Evolutionary conservation across 2,329 filamentous ascomycete species (phyloP), one percentile per base, ranked within the genome.

Genomic region (Rugonectria rugulosa): DNA sequence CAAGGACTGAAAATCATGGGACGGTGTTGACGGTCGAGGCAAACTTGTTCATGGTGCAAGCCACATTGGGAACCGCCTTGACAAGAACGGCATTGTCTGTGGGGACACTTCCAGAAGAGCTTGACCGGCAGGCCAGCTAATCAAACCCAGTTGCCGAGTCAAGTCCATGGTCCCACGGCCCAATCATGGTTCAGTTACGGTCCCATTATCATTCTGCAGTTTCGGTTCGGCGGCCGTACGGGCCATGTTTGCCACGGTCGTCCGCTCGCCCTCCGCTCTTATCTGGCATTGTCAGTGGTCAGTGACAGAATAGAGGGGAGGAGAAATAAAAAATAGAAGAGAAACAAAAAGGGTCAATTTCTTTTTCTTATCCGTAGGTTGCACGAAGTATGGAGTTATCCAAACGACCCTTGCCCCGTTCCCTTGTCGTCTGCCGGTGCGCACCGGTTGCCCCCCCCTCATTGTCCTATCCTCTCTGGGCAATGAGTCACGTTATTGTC

Each of bases 91-190:
- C 50, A 50, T 48, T 43, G 27, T 24, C 49, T 52, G 58, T 64
- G 60, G 58, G 47, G 59, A 38, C 52, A 37, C 48, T 63, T 64
- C 57, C 44, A 63, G 53, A 66, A 58, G 34, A 41, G 53, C 43
- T 54, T n/a, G n/a, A n/a, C n/a, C n/a, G n/a, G n/a, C n/a, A n/a
- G 46, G 57, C 53, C 43, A 41, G 41, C 59, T 59, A 66, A 66
- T 59, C 56, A 59, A 67, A 67, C 64, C 64, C 56, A 67, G 62
- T 67, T 62, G 62, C 62, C 60, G 52, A 67, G 62, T 63, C 63
- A 66, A 59, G 55, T 63, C 43, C n/a, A n/a, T n/a, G n/a, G n/a
- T n/a, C n/a, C n/a, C n/a, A n/a, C n/a, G n/a, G n/a, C n/a, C n/a
- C n/a, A n/a, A n/a, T n/a, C n/a, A n/a, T n/a, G n/a, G n/a, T n/a